Evolutionary conservation across 139 green algal genomes (phyloP), one percentile per base, ranked within the genome.

Genomic region (Nannochloris sp.): DNA sequence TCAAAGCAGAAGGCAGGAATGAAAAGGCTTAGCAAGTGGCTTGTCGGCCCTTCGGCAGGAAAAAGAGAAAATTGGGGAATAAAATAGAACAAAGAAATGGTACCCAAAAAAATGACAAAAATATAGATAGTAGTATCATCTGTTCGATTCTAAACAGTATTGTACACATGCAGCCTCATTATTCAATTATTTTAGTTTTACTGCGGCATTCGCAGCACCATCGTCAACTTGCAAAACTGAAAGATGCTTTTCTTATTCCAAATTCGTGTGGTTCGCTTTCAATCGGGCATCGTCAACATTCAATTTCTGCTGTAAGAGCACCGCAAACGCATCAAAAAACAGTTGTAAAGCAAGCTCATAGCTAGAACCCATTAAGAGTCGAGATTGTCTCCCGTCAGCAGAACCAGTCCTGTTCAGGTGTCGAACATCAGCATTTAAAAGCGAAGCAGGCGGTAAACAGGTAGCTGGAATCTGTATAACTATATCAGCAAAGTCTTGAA

Each of bases 311-410:
- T 36, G 2, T 34, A 71, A 57, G 33, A 65, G 31, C 23, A 56
- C 30, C 7, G 38, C 39, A 6, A 62, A 13, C 2, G 48, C 6
- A 24, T 65, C 53, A 14, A 66, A 62, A 6, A 56, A 56, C 9
- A 61, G 51, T 58, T 65, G 53, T 24, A 71, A 39, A 2, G 64
- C 30, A 39, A 71, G 51, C 64, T 71, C 64, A 30, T 71, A 71
- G 8, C 31, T 55, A 23, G 19, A 39, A 12, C 64, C 64, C 23
- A 71, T 48, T 13, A 63, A 46, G 23, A 71, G 51, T 3, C 35
- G 25, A 15, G 9, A 14, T 30, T 3, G n/a, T 8, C n/a, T n/a
- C 6, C 62, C 54, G 45, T 39, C 23, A 2, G 6, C 23, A 6
- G 15, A 19, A 10, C 30, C 7, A 33, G 51, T 24, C 10, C 4